Evolutionary conservation across 768 basidiomycete species (phyloP).

Genomic region (Boletellus emodensis): DNA sequence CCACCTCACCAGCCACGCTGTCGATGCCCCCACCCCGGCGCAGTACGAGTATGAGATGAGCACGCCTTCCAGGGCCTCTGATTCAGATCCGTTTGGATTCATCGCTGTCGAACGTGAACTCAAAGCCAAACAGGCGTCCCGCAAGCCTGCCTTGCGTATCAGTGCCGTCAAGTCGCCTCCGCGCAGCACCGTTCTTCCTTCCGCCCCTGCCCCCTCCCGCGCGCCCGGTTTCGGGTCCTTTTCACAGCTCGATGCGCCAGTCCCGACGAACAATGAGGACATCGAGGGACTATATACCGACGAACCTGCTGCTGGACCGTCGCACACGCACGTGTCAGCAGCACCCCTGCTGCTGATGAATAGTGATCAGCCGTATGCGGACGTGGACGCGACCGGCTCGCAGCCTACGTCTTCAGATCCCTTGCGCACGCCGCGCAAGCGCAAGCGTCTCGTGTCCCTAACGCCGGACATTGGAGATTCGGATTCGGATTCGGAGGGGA

Average conservation of each 20-base stretch:
- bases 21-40: slow-evolving; percentile 1
- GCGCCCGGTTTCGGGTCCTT: slow-evolving; percentile 22
- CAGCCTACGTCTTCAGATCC: slow-evolving; percentile 23
- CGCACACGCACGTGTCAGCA: slow-evolving; percentile 11
- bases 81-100: slow-evolving; percentile 57
- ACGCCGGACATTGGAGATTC: neutral
- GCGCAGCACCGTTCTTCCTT: slow-evolving; percentile 15
- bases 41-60: slow-evolving; percentile 20
- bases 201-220: slow-evolving; percentile 11
- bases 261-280: slow-evolving; percentile 31
- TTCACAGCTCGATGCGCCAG: slow-evolving; percentile 34
- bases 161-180: slow-evolving; percentile 18
- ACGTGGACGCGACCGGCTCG: slow-evolving; percentile 2
- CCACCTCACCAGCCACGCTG: slow-evolving; percentile 1
- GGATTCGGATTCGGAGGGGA: slow-evolving; percentile 8
- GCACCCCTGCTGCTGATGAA: slow-evolving; percentile 25
- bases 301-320: slow-evolving; percentile 28
- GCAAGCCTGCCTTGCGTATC: slow-evolving; percentile 6
- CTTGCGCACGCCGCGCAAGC: slow-evolving; percentile 31
- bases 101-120: slow-evolving; percentile 50
- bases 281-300: slow-evolving; percentile 35
- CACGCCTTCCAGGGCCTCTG: slow-evolving; percentile 23
- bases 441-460: slow-evolving; percentile 15
- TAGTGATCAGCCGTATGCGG: slow-evolving; percentile 14
- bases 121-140: slow-evolving; percentile 37